phyloP scores from a whole-genome alignment of 805 yeast species.

The Metschnikowia hibisci region DNA sequence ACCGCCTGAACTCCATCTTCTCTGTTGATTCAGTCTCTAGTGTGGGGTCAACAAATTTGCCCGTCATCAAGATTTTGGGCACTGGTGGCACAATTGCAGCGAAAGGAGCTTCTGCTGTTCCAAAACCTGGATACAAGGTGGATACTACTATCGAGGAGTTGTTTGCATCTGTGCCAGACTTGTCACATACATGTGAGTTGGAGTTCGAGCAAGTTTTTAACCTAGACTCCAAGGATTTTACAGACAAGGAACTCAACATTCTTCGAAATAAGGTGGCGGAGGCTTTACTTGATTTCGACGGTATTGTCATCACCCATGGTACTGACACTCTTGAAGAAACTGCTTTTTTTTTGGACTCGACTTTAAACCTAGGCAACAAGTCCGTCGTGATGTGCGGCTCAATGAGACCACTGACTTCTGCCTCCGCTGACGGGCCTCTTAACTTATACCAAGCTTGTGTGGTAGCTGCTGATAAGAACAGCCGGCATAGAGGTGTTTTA shows the following conservation, averaged over 20 bases:
- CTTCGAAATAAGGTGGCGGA: constrained; percentile 45
- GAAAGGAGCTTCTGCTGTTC: constrained; percentile 43
- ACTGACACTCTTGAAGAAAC: constrained; percentile 69
- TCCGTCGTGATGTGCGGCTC: constrained; percentile 70
- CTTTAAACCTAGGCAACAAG: constrained; percentile 33
- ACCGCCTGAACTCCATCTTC: constrained; percentile 31
- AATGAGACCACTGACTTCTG: constrained; percentile 70
- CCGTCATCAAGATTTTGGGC: constrained; percentile 47
- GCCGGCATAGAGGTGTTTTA: constrained; percentile 55
- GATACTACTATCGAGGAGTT: constrained; percentile 39
- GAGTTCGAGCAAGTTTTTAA: constrained; percentile 62
- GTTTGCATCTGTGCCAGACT: constrained; percentile 52
- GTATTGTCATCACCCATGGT: constrained; percentile 68
- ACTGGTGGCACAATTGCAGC: constrained; percentile 63
- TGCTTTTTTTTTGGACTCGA: constrained; percentile 56
- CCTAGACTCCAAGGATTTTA: constrained; percentile 57
- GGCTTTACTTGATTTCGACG: constrained; percentile 46
- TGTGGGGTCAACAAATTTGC: constrained; percentile 19
- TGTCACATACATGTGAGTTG: constrained; percentile 49
- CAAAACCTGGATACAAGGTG: constrained; percentile 53
- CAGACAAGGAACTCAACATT: constrained; percentile 41
- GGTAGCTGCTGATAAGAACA: constrained; percentile 51
- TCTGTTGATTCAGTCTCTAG: constrained; percentile 19
- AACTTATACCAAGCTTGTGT: constrained; percentile 66
- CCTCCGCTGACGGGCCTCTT: constrained; percentile 72